These are phyloP conservation scores for Tetrastigma voinierianum DNA, from an alignment of 164 flowering plant species.

Conservation along the genomic window DNA sequence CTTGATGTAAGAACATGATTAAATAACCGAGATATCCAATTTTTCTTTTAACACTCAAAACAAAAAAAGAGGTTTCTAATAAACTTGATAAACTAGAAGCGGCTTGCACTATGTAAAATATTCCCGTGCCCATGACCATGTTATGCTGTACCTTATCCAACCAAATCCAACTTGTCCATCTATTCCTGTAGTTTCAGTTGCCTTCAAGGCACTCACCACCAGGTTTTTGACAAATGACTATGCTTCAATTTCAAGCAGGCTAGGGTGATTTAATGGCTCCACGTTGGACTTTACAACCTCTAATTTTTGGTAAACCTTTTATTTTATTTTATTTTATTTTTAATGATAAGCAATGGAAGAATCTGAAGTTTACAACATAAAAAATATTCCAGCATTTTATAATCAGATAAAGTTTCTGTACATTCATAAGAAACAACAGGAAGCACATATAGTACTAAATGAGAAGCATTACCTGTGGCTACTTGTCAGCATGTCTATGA, in stretches of 20 bases:
- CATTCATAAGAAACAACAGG: background rate
- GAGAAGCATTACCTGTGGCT: constrained; percentile 76
- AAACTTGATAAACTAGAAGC: too few species aligned
- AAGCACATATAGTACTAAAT: background rate
- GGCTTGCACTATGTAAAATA: too few species aligned
- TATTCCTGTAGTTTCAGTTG: background rate
- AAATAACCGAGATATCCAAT: too few species aligned
- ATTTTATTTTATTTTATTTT: too few species aligned
- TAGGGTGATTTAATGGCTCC: background rate
- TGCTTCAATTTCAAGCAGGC: background rate
- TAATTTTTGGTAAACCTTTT: background rate
- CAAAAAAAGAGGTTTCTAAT: too few species aligned
- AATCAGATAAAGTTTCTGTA: background rate
- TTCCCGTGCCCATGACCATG: too few species aligned
- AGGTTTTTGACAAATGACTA: background rate
- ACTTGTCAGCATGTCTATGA: constrained; percentile 96
- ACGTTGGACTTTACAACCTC: background rate
- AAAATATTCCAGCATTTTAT: background rate
- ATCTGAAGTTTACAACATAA: background rate
- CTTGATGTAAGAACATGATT: too few species aligned
- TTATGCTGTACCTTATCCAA: background rate
- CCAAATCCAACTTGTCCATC: background rate
- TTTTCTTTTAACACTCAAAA: too few species aligned
- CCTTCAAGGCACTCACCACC: background rate
- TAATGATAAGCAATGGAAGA: background rate